phyloP scores from a whole-genome alignment of 768 basidiomycete genomes.

The Cantharellus anzutake region DNA sequence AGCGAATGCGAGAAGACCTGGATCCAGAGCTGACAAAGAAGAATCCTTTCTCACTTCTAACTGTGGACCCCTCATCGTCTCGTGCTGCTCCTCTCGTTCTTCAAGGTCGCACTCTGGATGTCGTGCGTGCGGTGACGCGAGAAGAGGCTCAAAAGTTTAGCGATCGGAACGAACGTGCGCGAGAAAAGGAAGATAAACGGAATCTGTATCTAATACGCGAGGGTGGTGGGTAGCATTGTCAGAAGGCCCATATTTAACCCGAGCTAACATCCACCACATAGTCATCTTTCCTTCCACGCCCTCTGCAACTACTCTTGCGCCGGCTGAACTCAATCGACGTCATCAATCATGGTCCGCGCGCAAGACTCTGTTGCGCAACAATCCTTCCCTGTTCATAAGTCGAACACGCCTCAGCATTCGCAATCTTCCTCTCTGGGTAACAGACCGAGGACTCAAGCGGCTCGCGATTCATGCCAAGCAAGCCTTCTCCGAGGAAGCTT shows the following conservation, averaged over 20 bases:
- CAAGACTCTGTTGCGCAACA: constrained; percentile 62
- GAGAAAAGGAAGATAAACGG: constrained; percentile 84
- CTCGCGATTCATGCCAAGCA: constrained; percentile 66
- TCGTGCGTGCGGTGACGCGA: constrained; percentile 74
- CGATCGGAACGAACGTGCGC: constrained; percentile 66
- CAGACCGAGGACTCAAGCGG: constrained; percentile 76
- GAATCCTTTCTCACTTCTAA: constrained; percentile 85
- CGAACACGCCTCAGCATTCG: constrained; percentile 87
- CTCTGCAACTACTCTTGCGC: constrained; percentile 47
- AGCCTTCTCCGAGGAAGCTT: constrained; percentile 64
- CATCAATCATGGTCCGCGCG: constrained; percentile 74
- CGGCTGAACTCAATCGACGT: constrained; percentile 71
- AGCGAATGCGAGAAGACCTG: constrained; percentile 42
- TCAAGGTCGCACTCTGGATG: constrained; percentile 84
- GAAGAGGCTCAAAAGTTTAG: constrained; percentile 77
- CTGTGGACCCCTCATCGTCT: constrained; percentile 79
- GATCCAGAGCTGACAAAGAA: constrained; percentile 31
- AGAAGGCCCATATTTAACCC: not conserved
- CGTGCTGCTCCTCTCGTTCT: constrained; percentile 68
- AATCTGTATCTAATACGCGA: constrained; percentile 92
- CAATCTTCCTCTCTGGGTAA: constrained; percentile 77
- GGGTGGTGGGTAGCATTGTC: constrained; percentile 45
- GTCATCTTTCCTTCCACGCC: constrained; percentile 83
- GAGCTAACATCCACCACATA: constrained; percentile 15
- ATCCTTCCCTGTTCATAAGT: constrained; percentile 88